Conservation (phyloP, 352 stramenopile genomes). For the Peronosclerospora sorghi region DNA sequence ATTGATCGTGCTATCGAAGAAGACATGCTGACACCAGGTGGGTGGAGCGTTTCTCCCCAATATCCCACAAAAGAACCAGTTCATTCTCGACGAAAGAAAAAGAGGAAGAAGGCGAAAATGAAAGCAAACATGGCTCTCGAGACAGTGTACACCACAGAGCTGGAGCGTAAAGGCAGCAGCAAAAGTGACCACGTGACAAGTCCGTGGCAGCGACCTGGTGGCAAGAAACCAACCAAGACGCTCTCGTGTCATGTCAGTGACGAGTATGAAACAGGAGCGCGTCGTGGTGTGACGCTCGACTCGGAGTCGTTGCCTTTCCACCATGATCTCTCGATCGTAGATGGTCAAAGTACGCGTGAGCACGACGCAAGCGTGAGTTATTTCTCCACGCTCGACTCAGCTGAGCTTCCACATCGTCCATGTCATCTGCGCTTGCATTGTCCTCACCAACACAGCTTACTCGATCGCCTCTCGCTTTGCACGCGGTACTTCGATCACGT, state of each 20-base stretch:
- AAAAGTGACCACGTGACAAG: not conserved
- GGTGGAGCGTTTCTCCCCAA: slow-evolving; percentile 6
- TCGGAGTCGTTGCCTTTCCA: slow-evolving; percentile 19
- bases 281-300: slow-evolving; percentile 16
- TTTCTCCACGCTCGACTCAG: slow-evolving; percentile 30
- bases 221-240: slow-evolving; percentile 3
- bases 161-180: not conserved
- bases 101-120: slow-evolving; percentile 22
- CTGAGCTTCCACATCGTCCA: slow-evolving; percentile 15
- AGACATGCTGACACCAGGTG: slow-evolving; percentile 7
- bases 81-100: slow-evolving; percentile 16
- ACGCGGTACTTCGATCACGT: slow-evolving; percentile 4
- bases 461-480: slow-evolving; percentile 9
- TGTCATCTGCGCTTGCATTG: too few species aligned
- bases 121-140: slow-evolving; percentile 3
- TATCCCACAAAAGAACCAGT: not conserved
- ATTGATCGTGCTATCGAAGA: slow-evolving; percentile 26
- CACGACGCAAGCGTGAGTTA: slow-evolving; percentile 22
- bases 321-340: slow-evolving; percentile 8
- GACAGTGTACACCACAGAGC: too few species aligned
- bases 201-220: slow-evolving; percentile 2
- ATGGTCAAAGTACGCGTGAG: slow-evolving; percentile 12
- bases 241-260: not conserved
- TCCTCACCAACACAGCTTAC: slow-evolving; percentile 27
- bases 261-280: slow-evolving; percentile 11